Percentiles rank a stretch among this genome's conserved stretches.
These are phyloP conservation scores for Dictyostelium gargantuum DNA, from an alignment of 208 protist genomes.

Conservation along the genomic window DNA sequence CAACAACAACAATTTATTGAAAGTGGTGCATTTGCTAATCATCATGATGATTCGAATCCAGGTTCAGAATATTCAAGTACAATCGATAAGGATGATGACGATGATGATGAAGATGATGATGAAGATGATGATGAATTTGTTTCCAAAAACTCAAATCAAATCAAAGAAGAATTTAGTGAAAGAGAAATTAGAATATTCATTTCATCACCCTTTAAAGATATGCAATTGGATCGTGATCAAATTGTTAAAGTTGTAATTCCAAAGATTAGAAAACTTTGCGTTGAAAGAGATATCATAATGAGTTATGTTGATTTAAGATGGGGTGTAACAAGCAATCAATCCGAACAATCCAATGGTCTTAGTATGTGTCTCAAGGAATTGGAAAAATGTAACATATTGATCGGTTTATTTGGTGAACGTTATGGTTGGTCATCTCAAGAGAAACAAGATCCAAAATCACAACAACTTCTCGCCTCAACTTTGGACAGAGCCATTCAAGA, in stretches of 20 bases:
- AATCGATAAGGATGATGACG: background rate
- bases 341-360: conserved; percentile 61
- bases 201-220: conserved; percentile 79
- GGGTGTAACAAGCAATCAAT: conserved; percentile 73
- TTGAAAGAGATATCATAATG: conserved; percentile 68
- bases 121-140: background rate
- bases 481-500: conserved; percentile 68
- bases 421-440: conserved; percentile 63
- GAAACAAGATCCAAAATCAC: conserved; percentile 10
- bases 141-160: background rate
- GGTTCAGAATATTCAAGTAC: background rate
- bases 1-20: background rate
- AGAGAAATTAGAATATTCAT: conserved; percentile 79
- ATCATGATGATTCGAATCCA: background rate
- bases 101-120: background rate
- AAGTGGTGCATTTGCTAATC: background rate
- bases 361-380: conserved; percentile 75
- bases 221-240: conserved; percentile 74
- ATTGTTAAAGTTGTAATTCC: conserved; percentile 75
- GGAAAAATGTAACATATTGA: conserved; percentile 67
- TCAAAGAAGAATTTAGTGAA: conserved; percentile 39
- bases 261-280: conserved; percentile 75
- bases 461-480: conserved; percentile 15
- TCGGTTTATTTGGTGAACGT: conserved; percentile 76
- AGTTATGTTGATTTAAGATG: conserved; percentile 76